Percentiles rank a stretch among this genome's conserved stretches.
phyloP scores from a whole-genome alignment of 2,329 filamentous ascomycete genomes.

The Cladosporium sp. region DNA sequence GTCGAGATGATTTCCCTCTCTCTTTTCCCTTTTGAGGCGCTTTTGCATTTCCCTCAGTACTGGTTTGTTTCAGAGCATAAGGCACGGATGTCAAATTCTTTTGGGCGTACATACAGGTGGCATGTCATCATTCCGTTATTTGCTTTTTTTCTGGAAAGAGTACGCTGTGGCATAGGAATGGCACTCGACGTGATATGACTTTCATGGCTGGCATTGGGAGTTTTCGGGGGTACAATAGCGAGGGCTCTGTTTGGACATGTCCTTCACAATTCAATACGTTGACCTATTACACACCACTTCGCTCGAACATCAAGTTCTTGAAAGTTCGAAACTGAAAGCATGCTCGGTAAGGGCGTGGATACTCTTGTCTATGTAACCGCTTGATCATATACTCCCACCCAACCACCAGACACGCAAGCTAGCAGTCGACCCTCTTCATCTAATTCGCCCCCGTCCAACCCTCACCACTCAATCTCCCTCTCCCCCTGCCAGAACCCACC shows the following conservation, averaged over 20 bases:
- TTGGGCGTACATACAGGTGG: neutral
- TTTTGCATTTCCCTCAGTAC: neutral
- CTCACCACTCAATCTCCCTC: conserved; percentile 30
- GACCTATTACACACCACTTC: neutral
- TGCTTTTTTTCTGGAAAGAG: neutral
- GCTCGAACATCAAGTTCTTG: too few species aligned
- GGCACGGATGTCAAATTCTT: neutral
- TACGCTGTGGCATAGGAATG: neutral
- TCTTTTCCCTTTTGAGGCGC: neutral
- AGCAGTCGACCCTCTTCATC: too few species aligned
- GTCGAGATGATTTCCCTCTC: neutral
- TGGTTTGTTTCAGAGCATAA: neutral
- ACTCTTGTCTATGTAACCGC: too few species aligned
- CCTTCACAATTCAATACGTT: neutral
- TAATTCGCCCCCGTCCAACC: neutral
- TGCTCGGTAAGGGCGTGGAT: too few species aligned
- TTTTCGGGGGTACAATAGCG: too few species aligned
- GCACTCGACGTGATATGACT: neutral
- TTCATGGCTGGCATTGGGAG: too few species aligned
- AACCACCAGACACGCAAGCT: too few species aligned
- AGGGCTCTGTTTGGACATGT: neutral
- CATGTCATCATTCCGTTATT: neutral
- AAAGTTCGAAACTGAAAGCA: too few species aligned
- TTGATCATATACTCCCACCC: too few species aligned
- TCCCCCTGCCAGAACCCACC: conserved; percentile 35